Percentiles rank a stretch among this genome's conserved stretches.
phyloP scores from a whole-genome alignment of 305 asterid genomes.

The Fraxinus platypoda region DNA sequence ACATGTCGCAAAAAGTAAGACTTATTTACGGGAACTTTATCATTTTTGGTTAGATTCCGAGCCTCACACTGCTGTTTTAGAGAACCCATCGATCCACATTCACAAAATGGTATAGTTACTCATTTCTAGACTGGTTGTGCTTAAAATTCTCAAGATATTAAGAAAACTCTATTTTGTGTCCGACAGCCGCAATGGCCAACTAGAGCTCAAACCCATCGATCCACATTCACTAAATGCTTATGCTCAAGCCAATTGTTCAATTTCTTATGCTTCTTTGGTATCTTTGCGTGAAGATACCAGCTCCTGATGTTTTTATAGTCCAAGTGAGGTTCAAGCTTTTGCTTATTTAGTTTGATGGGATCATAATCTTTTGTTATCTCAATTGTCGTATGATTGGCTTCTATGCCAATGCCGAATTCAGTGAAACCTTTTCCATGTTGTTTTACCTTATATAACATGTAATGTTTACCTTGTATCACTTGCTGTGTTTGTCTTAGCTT shows the following conservation, averaged over 20 bases:
- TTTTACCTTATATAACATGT: background rate
- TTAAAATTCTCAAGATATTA: constrained; percentile 15
- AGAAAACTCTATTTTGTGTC: constrained; percentile 23
- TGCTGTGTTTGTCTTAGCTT: constrained; percentile 8
- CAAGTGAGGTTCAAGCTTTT: constrained; percentile 56
- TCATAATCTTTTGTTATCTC: background rate
- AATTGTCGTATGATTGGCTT: background rate
- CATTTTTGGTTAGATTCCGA: constrained; percentile 66
- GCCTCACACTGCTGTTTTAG: constrained; percentile 66
- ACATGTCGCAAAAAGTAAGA: too few relatives aligned
- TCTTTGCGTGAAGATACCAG: constrained; percentile 74
- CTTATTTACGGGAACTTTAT: background rate
- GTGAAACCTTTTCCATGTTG: background rate
- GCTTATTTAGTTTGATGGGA: background rate
- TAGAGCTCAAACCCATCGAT: constrained; percentile 32
- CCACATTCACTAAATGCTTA: constrained; percentile 31
- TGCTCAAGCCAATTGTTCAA: constrained; percentile 75
- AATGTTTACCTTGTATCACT: constrained; percentile 12
- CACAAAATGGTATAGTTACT: constrained; percentile 66
- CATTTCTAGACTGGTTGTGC: constrained; percentile 18
- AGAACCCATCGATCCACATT: constrained; percentile 68
- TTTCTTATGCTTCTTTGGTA: constrained; percentile 83
- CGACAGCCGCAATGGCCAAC: constrained; percentile 76
- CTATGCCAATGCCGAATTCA: background rate
- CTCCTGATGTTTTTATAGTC: constrained; percentile 81